Conservation (phyloP, 1,139 yeast species). For the Yamadazyma conglobata region DNA sequence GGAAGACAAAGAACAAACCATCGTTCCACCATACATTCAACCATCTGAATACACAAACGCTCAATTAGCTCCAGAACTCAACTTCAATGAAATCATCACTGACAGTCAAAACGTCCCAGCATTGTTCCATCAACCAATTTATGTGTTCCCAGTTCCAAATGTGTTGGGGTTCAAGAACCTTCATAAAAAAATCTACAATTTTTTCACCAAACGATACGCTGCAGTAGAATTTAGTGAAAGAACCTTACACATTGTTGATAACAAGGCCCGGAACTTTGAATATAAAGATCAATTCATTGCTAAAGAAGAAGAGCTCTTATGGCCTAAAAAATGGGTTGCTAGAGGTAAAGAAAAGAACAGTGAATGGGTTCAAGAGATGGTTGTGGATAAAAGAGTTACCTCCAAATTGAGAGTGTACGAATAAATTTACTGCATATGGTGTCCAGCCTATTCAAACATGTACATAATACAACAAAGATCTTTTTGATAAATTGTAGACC, state of each 20-base stretch:
- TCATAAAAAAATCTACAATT: conserved; percentile 75
- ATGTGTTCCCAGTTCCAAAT: conserved; percentile 71
- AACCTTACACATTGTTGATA: conserved; percentile 59
- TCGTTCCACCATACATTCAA: conserved; percentile 50
- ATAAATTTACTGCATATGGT: too few species aligned
- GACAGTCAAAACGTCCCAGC: conserved; percentile 49
- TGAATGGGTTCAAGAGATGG: conserved; percentile 85
- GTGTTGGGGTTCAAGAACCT: conserved; percentile 73
- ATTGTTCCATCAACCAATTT: conserved; percentile 69
- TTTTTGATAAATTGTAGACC: too few species aligned
- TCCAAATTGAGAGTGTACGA: conserved; percentile 55
- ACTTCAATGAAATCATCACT: conserved; percentile 19
- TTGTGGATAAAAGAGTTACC: conserved; percentile 65
- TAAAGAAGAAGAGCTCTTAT: conserved; percentile 73
- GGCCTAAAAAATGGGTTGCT: conserved; percentile 88
- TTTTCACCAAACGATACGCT: conserved; percentile 65
- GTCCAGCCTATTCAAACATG: too few species aligned
- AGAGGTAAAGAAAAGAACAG: conserved; percentile 66
- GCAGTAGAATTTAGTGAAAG: conserved; percentile 69
- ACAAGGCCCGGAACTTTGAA: conserved; percentile 54
- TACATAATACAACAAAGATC: too few species aligned
- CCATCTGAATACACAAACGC: conserved; percentile 55
- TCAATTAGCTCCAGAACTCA: conserved; percentile 60
- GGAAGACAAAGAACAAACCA: not conserved
- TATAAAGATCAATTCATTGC: conserved; percentile 53